Base-by-base conservation (phyloP, 352 stramenopile species). In the Phytophthora sojae region DNA sequence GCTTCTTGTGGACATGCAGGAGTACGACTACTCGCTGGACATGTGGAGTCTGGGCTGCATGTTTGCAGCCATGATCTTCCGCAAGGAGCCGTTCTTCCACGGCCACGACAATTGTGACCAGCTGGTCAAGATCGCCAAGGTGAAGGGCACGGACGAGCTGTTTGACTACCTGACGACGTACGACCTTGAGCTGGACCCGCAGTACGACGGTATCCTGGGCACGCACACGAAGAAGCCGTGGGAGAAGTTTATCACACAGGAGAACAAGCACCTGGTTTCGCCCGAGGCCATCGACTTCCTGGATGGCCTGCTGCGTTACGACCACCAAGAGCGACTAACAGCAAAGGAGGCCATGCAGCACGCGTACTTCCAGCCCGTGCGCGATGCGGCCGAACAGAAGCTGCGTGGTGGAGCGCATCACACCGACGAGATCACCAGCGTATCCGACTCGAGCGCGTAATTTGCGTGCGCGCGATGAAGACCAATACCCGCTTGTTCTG, bases 11-110 rank as follows among this genome's bases (percentile, higher is more conserved):
- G 97, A 99, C 80, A 95, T 99, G 79, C 98, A 99, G 73, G 97
- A 99, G 75, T 99, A 99, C 77, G 98, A 99, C 86, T 99, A 99
- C 83, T 98, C 96, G 47, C 88, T 99, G 49, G 98, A 99, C 78
- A 99, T 99, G 97, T 99, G 98, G 97, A 97, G 87, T 59, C 81
- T 99, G 12, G 98, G 98, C 19, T 99, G 97, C 69, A 99, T 99
- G 95, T 98, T 99, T 76, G 97, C 96, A n/a, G 95, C 96, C n/a
- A 99, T 99, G 98, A 99, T 99, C 75, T 99, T 99, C 84, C 90
- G 97, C 69, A 99, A 99, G 79, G 98, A 99, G 75, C 98, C 97
- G 6, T 99, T 99, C 76, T 99, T 99, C 83, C 97, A 99, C 75
- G 98, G 98, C 44, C 96, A 99, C 64, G 97, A 99, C 75, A 99